Evolutionary conservation across 225 moss, liverwort and hornwort genomes (phyloP).

Genomic region (Bryum argenteum): DNA sequence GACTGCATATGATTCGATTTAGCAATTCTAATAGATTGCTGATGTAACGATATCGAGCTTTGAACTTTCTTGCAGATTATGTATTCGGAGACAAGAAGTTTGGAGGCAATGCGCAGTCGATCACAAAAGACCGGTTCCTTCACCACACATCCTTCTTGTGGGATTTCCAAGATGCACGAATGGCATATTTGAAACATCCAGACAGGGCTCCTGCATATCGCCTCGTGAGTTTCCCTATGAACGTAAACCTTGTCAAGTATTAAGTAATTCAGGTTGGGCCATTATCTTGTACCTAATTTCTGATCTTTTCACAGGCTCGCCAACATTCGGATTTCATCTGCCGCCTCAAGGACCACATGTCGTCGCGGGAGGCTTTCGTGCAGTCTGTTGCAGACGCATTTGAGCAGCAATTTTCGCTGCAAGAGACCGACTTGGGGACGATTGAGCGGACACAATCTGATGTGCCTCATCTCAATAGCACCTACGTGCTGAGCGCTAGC

Average conservation of each 20-base stretch:
- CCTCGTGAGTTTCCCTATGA: constrained; percentile 45
- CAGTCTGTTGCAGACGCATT: constrained; percentile 53
- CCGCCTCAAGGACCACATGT: constrained; percentile 67
- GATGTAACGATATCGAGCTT: no score
- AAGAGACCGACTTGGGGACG: constrained; percentile 48
- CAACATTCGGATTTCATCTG: constrained; percentile 86
- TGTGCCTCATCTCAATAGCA: constrained; percentile 56
- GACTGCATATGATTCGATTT: no score
- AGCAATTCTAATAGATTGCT: no score
- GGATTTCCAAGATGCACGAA: constrained; percentile 77
- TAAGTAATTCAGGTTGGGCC: no score
- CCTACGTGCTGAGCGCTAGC: constrained; percentile 36
- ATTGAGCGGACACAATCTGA: constrained; percentile 43
- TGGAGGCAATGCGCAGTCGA: constrained; percentile 89
- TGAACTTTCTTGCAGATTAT: constrained; percentile 58
- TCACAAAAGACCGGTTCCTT: constrained; percentile 75
- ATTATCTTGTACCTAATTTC: not conserved
- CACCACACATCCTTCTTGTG: constrained; percentile 97
- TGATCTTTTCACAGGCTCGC: constrained; percentile 55
- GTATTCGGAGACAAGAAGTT: constrained; percentile 78
- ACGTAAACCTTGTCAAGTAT: not conserved
- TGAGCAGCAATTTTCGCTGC: constrained; percentile 59
- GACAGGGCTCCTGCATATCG: constrained; percentile 71
- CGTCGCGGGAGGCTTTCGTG: constrained; percentile 67
- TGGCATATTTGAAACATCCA: constrained; percentile 79